A percentile compares a stretch with the other conserved stretches of the same genome.
Evolutionary conservation across 495 filamentous ascomycete genomes (phyloP).

Genomic region (Aspergillus ellipticus): DNA sequence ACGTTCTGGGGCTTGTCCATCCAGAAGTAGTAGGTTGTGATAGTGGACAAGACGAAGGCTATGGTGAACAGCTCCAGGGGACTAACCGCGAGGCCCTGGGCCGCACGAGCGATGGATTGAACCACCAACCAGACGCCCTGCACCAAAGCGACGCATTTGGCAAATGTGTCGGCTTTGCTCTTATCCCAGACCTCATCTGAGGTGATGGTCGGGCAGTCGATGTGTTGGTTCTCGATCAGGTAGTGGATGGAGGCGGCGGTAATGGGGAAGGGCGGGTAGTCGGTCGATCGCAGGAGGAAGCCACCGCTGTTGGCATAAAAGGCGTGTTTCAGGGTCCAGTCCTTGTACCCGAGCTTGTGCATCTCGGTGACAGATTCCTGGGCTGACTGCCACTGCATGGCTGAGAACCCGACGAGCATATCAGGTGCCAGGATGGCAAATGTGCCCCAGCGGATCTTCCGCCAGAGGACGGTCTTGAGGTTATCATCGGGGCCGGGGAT

Average conservation of each 20-base stretch:
- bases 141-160: conserved; percentile 3
- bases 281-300: conserved; percentile 4
- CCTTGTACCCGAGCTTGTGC: conserved; percentile 6
- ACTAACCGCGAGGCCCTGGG: background rate
- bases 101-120: conserved; percentile 2
- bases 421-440: conserved; percentile 3
- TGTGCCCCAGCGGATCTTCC: background rate
- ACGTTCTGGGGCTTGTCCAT: conserved; percentile 12
- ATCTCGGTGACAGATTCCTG: background rate
- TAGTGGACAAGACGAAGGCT: conserved; percentile 5
- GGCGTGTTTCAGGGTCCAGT: conserved; percentile 8
- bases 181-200: conserved; percentile 5
- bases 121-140: conserved; percentile 7
- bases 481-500: conserved; percentile 1
- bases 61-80: conserved; percentile 7
- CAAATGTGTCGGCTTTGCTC: conserved; percentile 5
- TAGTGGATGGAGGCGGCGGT: background rate
- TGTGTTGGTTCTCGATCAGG: conserved; percentile 1
- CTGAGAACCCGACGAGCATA: background rate
- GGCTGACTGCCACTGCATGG: conserved; percentile 6
- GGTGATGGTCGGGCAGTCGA: conserved; percentile 5
- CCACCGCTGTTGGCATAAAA: conserved; percentile 4
- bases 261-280: conserved; percentile 6
- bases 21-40: conserved; percentile 4
- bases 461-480: background rate